Evolutionary conservation across 495 filamentous ascomycete species (phyloP), one percentile per base, ranked within the genome.

Genomic region (Penicillium psychrofluorescens): DNA sequence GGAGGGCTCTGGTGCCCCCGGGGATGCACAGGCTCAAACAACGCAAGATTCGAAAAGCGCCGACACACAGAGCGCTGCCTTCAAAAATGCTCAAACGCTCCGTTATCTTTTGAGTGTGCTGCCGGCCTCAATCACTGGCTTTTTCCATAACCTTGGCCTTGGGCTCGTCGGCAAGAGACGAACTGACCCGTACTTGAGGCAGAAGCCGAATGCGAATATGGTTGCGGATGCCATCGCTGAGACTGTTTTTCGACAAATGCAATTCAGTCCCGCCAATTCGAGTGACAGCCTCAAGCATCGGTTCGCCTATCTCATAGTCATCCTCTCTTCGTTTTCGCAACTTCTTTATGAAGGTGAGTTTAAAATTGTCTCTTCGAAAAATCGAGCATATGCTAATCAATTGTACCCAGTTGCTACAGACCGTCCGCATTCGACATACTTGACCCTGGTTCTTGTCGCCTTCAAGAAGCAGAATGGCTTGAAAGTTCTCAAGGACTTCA

Each of bases 391-490:
- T 33, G n/a, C 29, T 49, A 43, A 53, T 42, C 49, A 46, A 39
- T 33, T 40, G 48, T 33, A 22, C 37, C 35, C 40, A 64, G 71
- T 73, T 36, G 64, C 67, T 11, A 58, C 67, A 37, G 85, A 86
- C 13, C 81, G 80, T 4, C 66, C 72, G 5, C 67, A 62, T n/a
- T 62, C 76, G 4, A 81, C 85, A 48, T 79, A 86, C 28, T 76
- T 95, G 36, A 86, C 86, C 7, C 74, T 90, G 11, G 83, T 95
- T 29, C 61, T 96, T 29, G 76, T 90, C 49, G 82, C 86, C 11
- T 96, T 97, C 68, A 92, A 90, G 61, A 81, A 85, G 37, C 72
- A 75, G 40, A 78, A 81, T 34, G 92, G 92, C 2, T 70, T 98
- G 33, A 77, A 80, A 29, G 69, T 77, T 12, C 66, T 97, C 28